Base-by-base conservation (phyloP, 805 yeast species). In the Kregervanrija fluxuum region DNA sequence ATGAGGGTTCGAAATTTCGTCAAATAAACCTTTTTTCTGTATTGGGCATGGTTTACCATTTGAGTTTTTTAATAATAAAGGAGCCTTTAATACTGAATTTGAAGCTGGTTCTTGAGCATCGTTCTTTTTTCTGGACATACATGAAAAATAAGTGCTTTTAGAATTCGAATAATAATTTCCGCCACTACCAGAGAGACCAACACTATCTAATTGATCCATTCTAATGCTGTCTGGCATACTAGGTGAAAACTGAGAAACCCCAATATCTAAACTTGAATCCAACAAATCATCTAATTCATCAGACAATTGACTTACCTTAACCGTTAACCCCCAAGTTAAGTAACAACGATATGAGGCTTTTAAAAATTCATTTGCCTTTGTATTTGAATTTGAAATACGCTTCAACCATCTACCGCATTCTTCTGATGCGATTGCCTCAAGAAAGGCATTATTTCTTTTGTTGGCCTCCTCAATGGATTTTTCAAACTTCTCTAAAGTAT, bases 401-500 rank as follows among this genome's bases (percentile, higher is more conserved):
- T 48, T 45, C 9, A 70, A 51, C 73, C 78, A 70, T 17, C 53
- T 42, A 9, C 69, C 75, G 55, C 79, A 73, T 14, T 69, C 57
- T 42, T 70, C 68, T 45, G 66, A 61, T 8, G 65, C 64, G 41
- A 67, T 46, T 2, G 72, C 77, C 5, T 62, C 63, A 40, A 73
- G 76, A 28, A 63, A 57, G 51, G 63, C 55, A 14, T 60, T 52
- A 10, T 61, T 60, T 33, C 54, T 46, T n/a, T 49, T 48, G 5
- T 56, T 53, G 1, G 75, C 70, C 4, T 47, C 41, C n/a, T 65
- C 69, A n/a, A 73, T 61, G 0, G 78, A 71, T 17, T 61, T 67
- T 42, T 73, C 75, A 51, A 68, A 75, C 13, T 58, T 48, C 46
- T 75, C 79, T 8, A 75, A 52, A 3, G 67, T 59, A 16, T 62